These are phyloP conservation scores for Yarrowia sp. DNA, from an alignment of 805 yeast species.

Conservation along the genomic window DNA sequence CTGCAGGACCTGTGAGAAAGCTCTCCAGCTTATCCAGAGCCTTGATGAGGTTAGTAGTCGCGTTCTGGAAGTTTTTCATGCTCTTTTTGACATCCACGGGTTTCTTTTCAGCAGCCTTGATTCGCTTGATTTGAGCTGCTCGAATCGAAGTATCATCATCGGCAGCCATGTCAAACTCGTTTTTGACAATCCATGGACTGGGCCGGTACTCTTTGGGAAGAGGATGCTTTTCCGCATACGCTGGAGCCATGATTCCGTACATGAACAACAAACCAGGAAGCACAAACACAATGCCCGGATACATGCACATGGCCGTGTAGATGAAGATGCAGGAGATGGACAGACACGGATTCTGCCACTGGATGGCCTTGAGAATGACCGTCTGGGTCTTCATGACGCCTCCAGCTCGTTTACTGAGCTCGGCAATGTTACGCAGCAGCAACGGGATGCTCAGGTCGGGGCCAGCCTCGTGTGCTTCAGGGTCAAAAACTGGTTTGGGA, in stretches of 20 bases:
- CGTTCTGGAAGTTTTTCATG: constrained; percentile 20
- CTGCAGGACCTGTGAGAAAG: constrained; percentile 13
- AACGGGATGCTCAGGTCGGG: constrained; percentile 21
- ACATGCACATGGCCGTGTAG: constrained; percentile 20
- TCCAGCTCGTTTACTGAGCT: constrained; percentile 13
- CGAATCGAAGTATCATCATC: constrained; percentile 12
- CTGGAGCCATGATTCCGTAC: constrained; percentile 25
- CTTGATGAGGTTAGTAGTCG: constrained; percentile 11
- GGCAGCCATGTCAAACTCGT: constrained; percentile 10
- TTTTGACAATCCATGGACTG: background rate
- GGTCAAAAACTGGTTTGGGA: constrained; percentile 17
- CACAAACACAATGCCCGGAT: constrained; percentile 9
- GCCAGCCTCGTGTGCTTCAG: constrained; percentile 1
- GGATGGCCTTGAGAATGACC: constrained; percentile 12
- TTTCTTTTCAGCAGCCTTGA: constrained; percentile 13
- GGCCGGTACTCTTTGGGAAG: constrained; percentile 4
- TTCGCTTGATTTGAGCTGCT: background rate
- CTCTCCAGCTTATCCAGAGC: background rate
- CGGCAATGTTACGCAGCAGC: constrained; percentile 15
- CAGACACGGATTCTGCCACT: constrained; percentile 22
- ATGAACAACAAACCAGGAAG: constrained; percentile 9
- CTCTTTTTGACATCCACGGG: constrained; percentile 23
- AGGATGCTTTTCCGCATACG: constrained; percentile 22
- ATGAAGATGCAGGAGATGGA: constrained; percentile 24
- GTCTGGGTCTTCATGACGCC: constrained; percentile 21